A percentile compares a stretch with the other conserved stretches of the same genome.
These are phyloP conservation scores for Globisporangium alternatum DNA, from an alignment of 352 stramenopile species.

Conservation along the genomic window DNA sequence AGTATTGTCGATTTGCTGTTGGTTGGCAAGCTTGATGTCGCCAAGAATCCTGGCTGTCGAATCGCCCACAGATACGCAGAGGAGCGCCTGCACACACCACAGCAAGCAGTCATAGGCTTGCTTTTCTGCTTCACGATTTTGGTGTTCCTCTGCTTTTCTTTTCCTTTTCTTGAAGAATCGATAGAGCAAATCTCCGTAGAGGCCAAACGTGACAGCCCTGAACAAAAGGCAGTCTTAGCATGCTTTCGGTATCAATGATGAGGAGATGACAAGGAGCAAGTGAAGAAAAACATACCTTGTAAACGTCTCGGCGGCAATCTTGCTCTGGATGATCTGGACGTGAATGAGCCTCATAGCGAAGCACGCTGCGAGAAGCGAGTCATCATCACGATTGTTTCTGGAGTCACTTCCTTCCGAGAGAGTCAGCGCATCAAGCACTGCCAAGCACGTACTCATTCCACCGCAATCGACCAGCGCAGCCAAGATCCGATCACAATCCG, in stretches of 20 bases:
- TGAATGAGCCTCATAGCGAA: constrained; percentile 16
- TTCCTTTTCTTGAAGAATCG: constrained; percentile 6
- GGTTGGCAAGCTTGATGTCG: background rate
- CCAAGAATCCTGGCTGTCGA: background rate
- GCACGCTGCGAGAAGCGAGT: background rate
- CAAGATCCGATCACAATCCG: constrained; percentile 29
- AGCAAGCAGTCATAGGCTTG: constrained; percentile 1
- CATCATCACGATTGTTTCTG: background rate
- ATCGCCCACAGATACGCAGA: constrained; percentile 7
- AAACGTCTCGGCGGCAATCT: constrained; percentile 4
- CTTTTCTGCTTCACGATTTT: background rate
- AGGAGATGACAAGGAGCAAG: background rate
- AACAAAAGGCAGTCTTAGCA: background rate
- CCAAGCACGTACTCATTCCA: constrained; percentile 35
- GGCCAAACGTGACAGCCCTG: constrained; percentile 26
- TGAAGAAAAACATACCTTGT: constrained; percentile 7
- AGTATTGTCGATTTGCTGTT: background rate
- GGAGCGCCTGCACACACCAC: constrained; percentile 4
- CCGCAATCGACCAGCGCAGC: constrained; percentile 40
- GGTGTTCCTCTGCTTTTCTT: background rate
- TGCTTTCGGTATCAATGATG: background rate
- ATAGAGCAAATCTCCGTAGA: constrained; percentile 30
- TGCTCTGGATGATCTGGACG: constrained; percentile 4
- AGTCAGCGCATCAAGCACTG: constrained; percentile 33
- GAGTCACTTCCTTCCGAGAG: background rate